Conservation (phyloP, 2,329 filamentous ascomycete genomes). For the Ophiocordyceps robertsii region DNA sequence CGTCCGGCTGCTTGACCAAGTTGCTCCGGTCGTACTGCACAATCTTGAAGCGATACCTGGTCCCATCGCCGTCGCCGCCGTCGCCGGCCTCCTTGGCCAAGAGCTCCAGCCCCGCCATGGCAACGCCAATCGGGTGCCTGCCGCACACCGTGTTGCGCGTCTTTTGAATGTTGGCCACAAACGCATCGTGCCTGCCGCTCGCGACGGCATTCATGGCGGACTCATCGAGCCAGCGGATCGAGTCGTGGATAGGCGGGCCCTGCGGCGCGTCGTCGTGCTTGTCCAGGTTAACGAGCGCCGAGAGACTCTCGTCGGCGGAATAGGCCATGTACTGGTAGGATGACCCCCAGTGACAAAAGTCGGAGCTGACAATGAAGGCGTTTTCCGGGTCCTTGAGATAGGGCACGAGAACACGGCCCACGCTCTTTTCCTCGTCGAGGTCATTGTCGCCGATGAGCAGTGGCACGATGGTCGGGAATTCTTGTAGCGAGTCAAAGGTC, state of each 20-base stretch:
- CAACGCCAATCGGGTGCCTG: slow-evolving; percentile 83
- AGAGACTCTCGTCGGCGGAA: slow-evolving; percentile 26
- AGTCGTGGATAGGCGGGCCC: slow-evolving; percentile 58
- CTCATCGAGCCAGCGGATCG: slow-evolving; percentile 68
- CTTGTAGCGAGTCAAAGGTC: slow-evolving; percentile 31
- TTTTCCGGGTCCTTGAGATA: slow-evolving; percentile 66
- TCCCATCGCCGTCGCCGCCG: slow-evolving; percentile 21
- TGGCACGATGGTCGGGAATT: slow-evolving; percentile 66
- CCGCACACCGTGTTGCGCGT: slow-evolving; percentile 92
- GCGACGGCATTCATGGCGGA: slow-evolving; percentile 77
- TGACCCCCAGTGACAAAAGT: slow-evolving; percentile 93
- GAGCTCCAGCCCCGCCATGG: slow-evolving; percentile 75
- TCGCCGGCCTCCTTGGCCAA: slow-evolving; percentile 28
- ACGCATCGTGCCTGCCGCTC: slow-evolving; percentile 56
- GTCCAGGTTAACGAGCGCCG: slow-evolving; percentile 23
- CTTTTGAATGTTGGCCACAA: slow-evolving; percentile 52
- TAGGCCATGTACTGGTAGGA: slow-evolving; percentile 77
- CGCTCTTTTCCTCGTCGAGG: slow-evolving; percentile 47
- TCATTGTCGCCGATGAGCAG: slow-evolving; percentile 71
- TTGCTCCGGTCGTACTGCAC: slow-evolving; percentile 80
- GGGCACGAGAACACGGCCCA: slow-evolving; percentile 59
- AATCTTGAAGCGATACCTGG: slow-evolving; percentile 56
- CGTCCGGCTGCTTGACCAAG: slow-evolving; percentile 49
- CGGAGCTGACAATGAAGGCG: slow-evolving; percentile 80
- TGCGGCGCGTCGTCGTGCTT: slow-evolving; percentile 18